phyloP scores from a whole-genome alignment of 768 basidiomycete genomes.

The Piloderma croceum region DNA sequence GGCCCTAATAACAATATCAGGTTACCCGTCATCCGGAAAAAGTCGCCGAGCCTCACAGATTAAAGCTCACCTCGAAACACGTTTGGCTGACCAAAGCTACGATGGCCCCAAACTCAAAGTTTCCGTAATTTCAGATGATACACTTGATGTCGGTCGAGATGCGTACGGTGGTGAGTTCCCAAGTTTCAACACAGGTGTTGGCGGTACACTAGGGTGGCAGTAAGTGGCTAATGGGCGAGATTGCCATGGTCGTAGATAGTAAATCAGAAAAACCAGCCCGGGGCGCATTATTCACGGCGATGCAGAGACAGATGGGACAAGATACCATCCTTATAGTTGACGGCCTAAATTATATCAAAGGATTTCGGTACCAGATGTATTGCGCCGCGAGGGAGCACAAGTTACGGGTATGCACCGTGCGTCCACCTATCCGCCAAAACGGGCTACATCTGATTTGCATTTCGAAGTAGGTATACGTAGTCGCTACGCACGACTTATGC shows the following conservation, averaged over 20 bases:
- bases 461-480: constrained; percentile 61
- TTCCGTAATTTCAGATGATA: constrained; percentile 66
- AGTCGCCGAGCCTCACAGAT: constrained; percentile 66
- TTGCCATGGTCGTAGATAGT: constrained; percentile 44
- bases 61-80: constrained; percentile 45
- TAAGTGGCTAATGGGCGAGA: constrained; percentile 1
- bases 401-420: constrained; percentile 80
- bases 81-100: constrained; percentile 46
- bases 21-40: constrained; percentile 88
- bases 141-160: constrained; percentile 53
- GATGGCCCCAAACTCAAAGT: constrained; percentile 44
- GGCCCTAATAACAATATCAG: constrained; percentile 90
- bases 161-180: constrained; percentile 65
- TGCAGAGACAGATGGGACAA: constrained; percentile 65
- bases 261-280: constrained; percentile 85
- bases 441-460: constrained; percentile 1
- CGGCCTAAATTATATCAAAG: constrained; percentile 95
- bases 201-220: no score
- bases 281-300: constrained; percentile 73
- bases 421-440: constrained; percentile 14
- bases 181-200: no score
- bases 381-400: constrained; percentile 89
- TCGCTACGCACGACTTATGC: constrained; percentile 70
- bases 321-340: constrained; percentile 87
- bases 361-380: constrained; percentile 96